These are phyloP conservation scores for Mortierella sp. DNA, from an alignment of 371 early-diverging fungal genomes.

Conservation along the genomic window DNA sequence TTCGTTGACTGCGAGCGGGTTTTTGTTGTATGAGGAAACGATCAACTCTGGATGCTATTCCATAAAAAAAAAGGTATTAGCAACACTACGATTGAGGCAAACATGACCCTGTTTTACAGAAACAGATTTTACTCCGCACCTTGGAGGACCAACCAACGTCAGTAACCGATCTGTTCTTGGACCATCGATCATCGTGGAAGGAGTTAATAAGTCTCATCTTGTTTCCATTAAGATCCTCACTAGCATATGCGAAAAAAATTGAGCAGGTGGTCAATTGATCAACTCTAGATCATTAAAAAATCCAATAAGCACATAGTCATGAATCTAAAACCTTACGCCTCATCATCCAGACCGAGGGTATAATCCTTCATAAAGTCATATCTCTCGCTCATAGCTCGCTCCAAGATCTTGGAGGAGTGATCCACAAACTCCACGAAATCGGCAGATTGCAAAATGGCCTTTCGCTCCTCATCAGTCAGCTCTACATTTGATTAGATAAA, in stretches of 20 bases:
- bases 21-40: slow-evolving; percentile 92
- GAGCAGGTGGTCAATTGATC: not conserved
- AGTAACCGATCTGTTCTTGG: slow-evolving; percentile 88
- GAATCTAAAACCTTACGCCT: slow-evolving; percentile 61
- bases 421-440: slow-evolving; percentile 92
- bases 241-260: slow-evolving; percentile 12
- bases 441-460: slow-evolving; percentile 76
- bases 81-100: not conserved
- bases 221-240: slow-evolving; percentile 76
- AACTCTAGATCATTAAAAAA: not conserved
- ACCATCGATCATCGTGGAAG: slow-evolving; percentile 87
- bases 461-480: slow-evolving; percentile 86
- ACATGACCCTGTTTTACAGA: not conserved
- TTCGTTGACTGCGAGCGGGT: slow-evolving; percentile 86
- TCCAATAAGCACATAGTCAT: not conserved
- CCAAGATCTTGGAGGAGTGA: slow-evolving; percentile 86
- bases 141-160: slow-evolving; percentile 94
- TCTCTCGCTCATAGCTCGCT: slow-evolving; percentile 90
- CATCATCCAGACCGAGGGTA: slow-evolving; percentile 76
- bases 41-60: slow-evolving; percentile 86
- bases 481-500: slow-evolving; percentile 57
- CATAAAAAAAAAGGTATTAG: not conserved
- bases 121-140: slow-evolving; percentile 58
- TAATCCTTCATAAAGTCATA: slow-evolving; percentile 97
- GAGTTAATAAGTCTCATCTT: slow-evolving; percentile 77